phyloP scores from a whole-genome alignment of 2,329 filamentous ascomycete genomes.

The Talaromyces sp. region DNA sequence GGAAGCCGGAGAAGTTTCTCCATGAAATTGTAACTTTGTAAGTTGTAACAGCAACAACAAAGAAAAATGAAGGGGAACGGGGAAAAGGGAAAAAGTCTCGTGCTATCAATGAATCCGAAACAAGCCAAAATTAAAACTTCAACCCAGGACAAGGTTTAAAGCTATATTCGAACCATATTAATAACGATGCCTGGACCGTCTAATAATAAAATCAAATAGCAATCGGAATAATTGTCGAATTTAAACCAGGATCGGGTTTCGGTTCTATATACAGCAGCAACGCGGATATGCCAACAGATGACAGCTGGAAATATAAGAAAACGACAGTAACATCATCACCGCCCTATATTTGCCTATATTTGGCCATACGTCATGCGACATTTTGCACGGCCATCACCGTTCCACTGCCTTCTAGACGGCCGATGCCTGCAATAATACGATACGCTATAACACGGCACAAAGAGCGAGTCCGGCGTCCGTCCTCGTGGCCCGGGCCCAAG shows the following conservation, averaged over 20 bases:
- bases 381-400: neutral
- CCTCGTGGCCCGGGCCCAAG: neutral
- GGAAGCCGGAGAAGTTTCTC: neutral
- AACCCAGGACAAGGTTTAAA: neutral
- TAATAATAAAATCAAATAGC: too few species aligned
- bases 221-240: too few species aligned
- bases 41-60: neutral
- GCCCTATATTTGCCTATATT: too few species aligned
- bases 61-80: neutral
- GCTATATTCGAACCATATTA: neutral
- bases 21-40: neutral
- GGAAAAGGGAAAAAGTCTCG: neutral
- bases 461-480: neutral
- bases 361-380: neutral
- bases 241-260: too few species aligned
- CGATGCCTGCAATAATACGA: neutral
- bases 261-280: too few species aligned
- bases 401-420: neutral
- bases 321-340: too few species aligned
- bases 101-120: neutral
- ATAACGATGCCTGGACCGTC: neutral
- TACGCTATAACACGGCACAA: neutral
- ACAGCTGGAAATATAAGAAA: too few species aligned
- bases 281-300: too few species aligned
- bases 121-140: neutral